Evolutionary conservation across 2,329 filamentous ascomycete genomes (phyloP), one percentile per base, ranked within the genome.

Genomic region (Helotiales sp.): DNA sequence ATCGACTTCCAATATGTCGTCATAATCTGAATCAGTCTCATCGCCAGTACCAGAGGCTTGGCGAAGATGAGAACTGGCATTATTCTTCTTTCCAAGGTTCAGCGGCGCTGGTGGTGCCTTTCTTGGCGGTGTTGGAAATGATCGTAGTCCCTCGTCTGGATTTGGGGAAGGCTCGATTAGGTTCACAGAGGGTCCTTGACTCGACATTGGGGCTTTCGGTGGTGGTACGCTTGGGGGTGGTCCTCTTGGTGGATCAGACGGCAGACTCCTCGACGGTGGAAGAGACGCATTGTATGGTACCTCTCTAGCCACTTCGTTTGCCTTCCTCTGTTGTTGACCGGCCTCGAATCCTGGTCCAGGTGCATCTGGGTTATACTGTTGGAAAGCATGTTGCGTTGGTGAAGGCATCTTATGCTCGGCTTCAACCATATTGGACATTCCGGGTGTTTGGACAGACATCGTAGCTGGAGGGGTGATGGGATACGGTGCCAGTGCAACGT

Each of bases 41-140:
- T 86, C 85, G 13, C 89, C 88, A 0, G 80, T 78, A 24, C 80
- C 78, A 28, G 80, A 80, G 2, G 79, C 77, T 54, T 81, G 78
- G 54, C 83, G 79, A 58, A 82, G 76, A 66, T 83, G 82, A 11
- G 80, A 77, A 64, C 80, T 82, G 40, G 81, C 34, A n/a, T 72
- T 67, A 3, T 76, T 75, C 20, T 78, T 73, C 55, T 82, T 81
- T 50, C 84, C 85, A 26, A 98, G 83, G 75, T 94, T 90, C 63
- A 98, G 79, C 1, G 95, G 94, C 13, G 93, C 92, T 55, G 95
- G 95, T 2, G 94, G 93, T 6, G 90, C 87, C 78, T 97, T 97
- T 67, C 94, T 87, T 59, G 87, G 86, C 15, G 90, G 89, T 1
- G 88, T 85, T 1, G 86, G 84, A 10, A 85, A 82, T 5, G 81